These are phyloP conservation scores for Esteya vermicola DNA, from an alignment of 2,329 filamentous ascomycete species.

Conservation along the genomic window DNA sequence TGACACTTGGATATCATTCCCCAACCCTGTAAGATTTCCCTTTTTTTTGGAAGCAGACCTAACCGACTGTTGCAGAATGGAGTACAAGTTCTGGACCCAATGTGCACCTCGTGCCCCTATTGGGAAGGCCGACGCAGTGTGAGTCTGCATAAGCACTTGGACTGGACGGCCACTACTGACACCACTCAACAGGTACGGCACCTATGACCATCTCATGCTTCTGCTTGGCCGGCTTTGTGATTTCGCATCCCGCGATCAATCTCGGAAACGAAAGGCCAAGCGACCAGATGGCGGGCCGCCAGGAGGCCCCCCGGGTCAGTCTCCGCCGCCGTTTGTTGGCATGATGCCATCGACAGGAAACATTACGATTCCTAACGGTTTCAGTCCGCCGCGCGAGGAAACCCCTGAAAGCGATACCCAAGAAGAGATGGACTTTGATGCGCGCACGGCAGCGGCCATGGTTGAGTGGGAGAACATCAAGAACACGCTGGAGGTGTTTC, in stretches of 20 bases:
- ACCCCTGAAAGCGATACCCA: slow-evolving; percentile 27
- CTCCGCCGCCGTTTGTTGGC: slow-evolving; percentile 35
- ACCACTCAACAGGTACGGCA: slow-evolving; percentile 53
- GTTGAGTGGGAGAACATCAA: slow-evolving; percentile 67
- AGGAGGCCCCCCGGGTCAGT: slow-evolving; percentile 16
- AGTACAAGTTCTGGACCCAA: slow-evolving; percentile 69
- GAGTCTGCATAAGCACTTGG: no score
- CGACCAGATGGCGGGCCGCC: slow-evolving; percentile 17
- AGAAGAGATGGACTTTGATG: slow-evolving; percentile 45
- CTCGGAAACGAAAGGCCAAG: slow-evolving; percentile 59
- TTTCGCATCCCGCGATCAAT: slow-evolving; percentile 64
- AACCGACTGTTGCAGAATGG: slow-evolving; percentile 44
- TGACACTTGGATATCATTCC: no score
- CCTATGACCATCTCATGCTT: slow-evolving; percentile 76
- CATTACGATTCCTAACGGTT: slow-evolving; percentile 37
- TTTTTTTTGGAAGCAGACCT: no score
- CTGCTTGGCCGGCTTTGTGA: slow-evolving; percentile 66
- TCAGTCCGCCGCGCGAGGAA: slow-evolving; percentile 31
- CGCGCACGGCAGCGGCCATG: slow-evolving; percentile 54
- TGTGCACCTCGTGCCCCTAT: slow-evolving; percentile 75
- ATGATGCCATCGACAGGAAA: slow-evolving; percentile 39
- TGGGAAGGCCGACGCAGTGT: slow-evolving; percentile 60
- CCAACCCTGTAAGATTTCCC: slow-evolving; percentile 4
- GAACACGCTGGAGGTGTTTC: slow-evolving; percentile 54
- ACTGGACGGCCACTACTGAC: no score